These are phyloP conservation scores for Leccinum obscurum DNA, from an alignment of 768 basidiomycete genomes.

Conservation along the genomic window DNA sequence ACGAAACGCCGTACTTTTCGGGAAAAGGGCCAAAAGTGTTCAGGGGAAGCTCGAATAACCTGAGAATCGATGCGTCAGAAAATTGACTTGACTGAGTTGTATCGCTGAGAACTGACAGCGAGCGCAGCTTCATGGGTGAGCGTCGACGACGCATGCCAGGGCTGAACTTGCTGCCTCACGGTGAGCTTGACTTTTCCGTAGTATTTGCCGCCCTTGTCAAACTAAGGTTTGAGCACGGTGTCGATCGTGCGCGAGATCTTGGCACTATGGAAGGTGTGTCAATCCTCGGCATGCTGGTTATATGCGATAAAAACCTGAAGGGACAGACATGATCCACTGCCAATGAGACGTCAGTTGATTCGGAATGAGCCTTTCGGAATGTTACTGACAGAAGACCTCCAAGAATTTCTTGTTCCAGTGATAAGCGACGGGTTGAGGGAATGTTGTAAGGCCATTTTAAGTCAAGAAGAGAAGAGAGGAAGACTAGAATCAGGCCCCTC, in stretches of 20 bases:
- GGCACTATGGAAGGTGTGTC: constrained; percentile 39
- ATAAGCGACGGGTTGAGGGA: constrained; percentile 65
- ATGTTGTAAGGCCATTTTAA: constrained; percentile 75
- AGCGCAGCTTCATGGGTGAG: constrained; percentile 79
- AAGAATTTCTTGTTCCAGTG: constrained; percentile 49
- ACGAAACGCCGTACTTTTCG: constrained; percentile 46
- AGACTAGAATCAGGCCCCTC: background rate
- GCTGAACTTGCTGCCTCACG: constrained; percentile 70
- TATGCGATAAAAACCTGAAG: constrained; percentile 50
- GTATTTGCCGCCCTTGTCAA: constrained; percentile 61
- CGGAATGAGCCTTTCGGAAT: background rate
- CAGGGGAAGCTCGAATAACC: constrained; percentile 70
- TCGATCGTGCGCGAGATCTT: constrained; percentile 64
- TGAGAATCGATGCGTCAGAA: constrained; percentile 24
- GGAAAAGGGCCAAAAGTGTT: constrained; percentile 80
- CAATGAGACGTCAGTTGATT: background rate
- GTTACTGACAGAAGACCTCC: constrained; percentile 68
- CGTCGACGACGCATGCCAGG: constrained; percentile 76
- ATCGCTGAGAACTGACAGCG: constrained; percentile 50
- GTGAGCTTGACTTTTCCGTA: constrained; percentile 73
- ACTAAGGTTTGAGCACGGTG: constrained; percentile 41
- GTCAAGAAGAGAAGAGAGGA: background rate
- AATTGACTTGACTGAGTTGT: background rate
- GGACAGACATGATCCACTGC: constrained; percentile 89
- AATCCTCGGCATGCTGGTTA: background rate